Percentiles rank a stretch among this genome's conserved stretches.
phyloP scores from a whole-genome alignment of 2,329 filamentous ascomycete genomes.

The Neopestalotiopsis sp. region DNA sequence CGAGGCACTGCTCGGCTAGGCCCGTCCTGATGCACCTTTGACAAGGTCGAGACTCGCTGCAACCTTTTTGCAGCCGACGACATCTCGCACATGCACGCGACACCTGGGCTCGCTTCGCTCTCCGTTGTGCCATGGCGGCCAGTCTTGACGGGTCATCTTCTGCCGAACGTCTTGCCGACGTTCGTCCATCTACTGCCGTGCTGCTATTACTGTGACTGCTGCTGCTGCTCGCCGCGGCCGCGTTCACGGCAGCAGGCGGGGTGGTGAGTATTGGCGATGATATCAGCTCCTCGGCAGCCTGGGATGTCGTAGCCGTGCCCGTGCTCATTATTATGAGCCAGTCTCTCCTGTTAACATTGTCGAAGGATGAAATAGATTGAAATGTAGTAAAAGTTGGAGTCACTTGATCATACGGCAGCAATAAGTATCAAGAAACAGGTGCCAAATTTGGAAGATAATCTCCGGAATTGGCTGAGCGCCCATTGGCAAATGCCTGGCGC shows the following conservation, averaged over 20 bases:
- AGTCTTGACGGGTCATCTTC: background rate
- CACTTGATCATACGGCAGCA: constrained; percentile 6
- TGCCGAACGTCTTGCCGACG: constrained; percentile 6
- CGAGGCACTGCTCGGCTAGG: constrained; percentile 44
- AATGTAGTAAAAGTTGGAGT: constrained; percentile 2
- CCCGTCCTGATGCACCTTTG: constrained; percentile 48
- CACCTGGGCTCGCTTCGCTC: constrained; percentile 46
- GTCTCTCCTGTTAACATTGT: constrained; percentile 11
- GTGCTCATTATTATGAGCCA: constrained; percentile 7
- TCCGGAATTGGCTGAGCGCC: constrained; percentile 13
- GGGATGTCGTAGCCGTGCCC: constrained; percentile 16
- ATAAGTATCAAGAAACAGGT: constrained; percentile 14
- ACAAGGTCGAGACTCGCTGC: constrained; percentile 51
- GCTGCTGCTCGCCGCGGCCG: background rate
- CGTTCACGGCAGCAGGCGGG: constrained; percentile 1
- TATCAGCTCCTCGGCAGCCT: background rate
- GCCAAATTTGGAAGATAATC: constrained; percentile 17
- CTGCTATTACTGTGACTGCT: background rate
- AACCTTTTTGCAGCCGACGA: constrained; percentile 48
- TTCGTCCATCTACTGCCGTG: background rate
- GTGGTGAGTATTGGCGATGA: constrained; percentile 13
- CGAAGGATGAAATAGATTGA: background rate
- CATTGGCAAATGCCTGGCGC: constrained; percentile 3
- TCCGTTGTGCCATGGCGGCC: constrained; percentile 10
- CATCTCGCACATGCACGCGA: constrained; percentile 50